A percentile compares a stretch with the other conserved stretches of the same genome.
Evolutionary conservation across 2,329 filamentous ascomycete species (phyloP).

Genomic region (Biscogniauxia marginata): DNA sequence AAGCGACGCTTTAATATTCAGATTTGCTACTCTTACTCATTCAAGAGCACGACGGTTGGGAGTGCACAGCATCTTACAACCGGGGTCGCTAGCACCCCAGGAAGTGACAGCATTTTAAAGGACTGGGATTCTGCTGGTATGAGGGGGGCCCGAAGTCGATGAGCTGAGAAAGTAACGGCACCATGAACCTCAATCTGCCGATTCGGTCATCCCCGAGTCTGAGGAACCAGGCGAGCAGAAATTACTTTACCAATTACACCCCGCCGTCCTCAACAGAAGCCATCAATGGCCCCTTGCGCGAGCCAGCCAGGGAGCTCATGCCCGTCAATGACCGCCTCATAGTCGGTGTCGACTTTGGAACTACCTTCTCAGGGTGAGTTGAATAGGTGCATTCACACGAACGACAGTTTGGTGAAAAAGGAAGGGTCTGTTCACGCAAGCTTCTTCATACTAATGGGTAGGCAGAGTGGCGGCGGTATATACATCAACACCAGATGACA

Average conservation of each 20-base stretch:
- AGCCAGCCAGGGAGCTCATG: constrained; percentile 51
- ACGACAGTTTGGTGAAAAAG: no score
- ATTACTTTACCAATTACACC: constrained; percentile 56
- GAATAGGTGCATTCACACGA: not conserved
- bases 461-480: constrained; percentile 68
- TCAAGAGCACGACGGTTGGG: no score
- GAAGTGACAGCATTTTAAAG: no score
- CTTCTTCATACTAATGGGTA: constrained; percentile 12
- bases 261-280: constrained; percentile 59
- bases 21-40: no score
- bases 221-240: constrained; percentile 55
- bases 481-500: constrained; percentile 72
- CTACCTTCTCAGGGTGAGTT: constrained; percentile 75
- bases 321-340: constrained; percentile 64
- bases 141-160: not conserved
- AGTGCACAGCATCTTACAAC: no score
- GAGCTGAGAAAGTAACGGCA: constrained; percentile 12
- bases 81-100: no score
- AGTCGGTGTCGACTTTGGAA: constrained; percentile 80
- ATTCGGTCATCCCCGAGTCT: constrained; percentile 46
- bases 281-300: constrained; percentile 60
- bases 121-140: not conserved
- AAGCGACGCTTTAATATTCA: no score
- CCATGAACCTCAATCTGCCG: constrained; percentile 52
- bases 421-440: no score